phyloP scores from a whole-genome alignment of 352 stramenopile genomes.

The Thalassiosira mediterranea region DNA sequence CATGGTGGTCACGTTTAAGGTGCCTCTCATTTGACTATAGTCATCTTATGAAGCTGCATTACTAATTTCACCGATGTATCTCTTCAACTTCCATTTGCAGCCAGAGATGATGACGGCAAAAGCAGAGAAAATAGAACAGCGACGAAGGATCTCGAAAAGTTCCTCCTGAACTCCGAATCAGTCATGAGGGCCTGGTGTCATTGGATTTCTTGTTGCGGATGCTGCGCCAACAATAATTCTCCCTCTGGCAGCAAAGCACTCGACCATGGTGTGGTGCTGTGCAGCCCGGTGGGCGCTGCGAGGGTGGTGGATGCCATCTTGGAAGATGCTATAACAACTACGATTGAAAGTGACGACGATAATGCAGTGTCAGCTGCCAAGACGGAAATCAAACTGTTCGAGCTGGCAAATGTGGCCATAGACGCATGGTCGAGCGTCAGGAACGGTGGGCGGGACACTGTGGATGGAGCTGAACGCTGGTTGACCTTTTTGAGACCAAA shows the following conservation, averaged over 20 bases:
- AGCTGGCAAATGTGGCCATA: constrained; percentile 24
- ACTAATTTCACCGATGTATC: too few species aligned
- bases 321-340: constrained; percentile 7
- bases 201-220: constrained; percentile 20
- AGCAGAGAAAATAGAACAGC: too few species aligned
- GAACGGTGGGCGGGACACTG: neutral
- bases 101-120: too few species aligned
- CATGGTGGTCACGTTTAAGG: too few species aligned
- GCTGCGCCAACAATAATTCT: too few species aligned
- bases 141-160: constrained; percentile 24
- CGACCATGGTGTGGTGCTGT: neutral
- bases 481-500: constrained; percentile 1
- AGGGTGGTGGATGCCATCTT: constrained; percentile 30
- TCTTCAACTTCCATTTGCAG: too few species aligned
- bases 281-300: constrained; percentile 1
- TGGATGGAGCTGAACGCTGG: constrained; percentile 6
- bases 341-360: neutral
- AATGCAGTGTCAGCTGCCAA: neutral
- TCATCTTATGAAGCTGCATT: too few species aligned
- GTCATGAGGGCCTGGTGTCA: constrained; percentile 35
- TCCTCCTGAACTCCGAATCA: constrained; percentile 23
- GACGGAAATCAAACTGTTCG: constrained; percentile 13
- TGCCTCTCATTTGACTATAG: too few species aligned
- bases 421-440: constrained; percentile 22
- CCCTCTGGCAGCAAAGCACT: too few species aligned